Base-by-base conservation (phyloP, 116 monocot species). In the Phalaenopsis hybrid region DNA sequence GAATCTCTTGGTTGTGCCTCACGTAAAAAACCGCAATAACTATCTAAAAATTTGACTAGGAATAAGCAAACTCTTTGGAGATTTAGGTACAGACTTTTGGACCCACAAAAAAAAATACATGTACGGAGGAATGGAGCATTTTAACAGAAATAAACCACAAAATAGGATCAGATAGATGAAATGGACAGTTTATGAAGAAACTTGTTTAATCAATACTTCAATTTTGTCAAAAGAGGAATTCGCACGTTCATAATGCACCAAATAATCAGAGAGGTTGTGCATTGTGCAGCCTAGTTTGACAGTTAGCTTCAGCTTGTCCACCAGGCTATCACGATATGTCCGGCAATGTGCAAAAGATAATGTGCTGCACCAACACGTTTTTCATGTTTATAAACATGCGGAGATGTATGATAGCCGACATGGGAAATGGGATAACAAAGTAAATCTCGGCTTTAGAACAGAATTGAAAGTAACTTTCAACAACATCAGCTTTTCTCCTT, bases 121-220 rank as follows among this genome's bases (percentile, higher is more conserved):
- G 67, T 28, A 67, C 28, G 10, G 28, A 28, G 3, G 12, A 67
- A 67, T 31, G 21, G 0, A 31, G 28, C 1, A 67, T 28, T 25
- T 25, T 67, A 28, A 67, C 67, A 11, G 67, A 67, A 67, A 67
- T 67, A 67, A 25, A 67, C 25, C 67, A 55, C 16, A 23, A 67
- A 67, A 67, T 67, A 67, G 67, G 28, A 67, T 25, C 21, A 67
- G 67, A 55, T 17, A 67, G 67, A 28, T 67, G 67, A 67, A 65
- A 67, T 28, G 2, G 3, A 67, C 25, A 28, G 8, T 67, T 67
- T 25, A 67, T 67, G 28, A 11, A 28, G 67, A 67, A 21, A 67
- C 3, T 67, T 67, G 28, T 67, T 28, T 67, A 23, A 67, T 25
- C 3, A 23, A 28, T 67, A 10, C 10, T 28, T 67, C 67, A 9